Percentiles rank a stretch among this genome's conserved stretches.
phyloP scores from a whole-genome alignment of 257 asterid genomes.

The Nicotiana noctiflora region DNA sequence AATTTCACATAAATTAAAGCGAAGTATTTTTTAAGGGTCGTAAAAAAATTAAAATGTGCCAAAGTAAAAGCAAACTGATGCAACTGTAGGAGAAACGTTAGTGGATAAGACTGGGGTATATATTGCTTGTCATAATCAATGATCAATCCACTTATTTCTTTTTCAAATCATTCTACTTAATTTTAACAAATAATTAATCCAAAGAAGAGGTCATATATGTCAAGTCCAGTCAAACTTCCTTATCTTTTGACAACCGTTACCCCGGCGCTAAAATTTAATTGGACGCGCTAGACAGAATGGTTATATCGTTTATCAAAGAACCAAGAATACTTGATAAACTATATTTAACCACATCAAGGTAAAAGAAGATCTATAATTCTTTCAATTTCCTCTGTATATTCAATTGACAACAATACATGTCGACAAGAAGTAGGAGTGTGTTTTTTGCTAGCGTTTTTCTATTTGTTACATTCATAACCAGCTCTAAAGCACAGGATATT shows the following conservation, averaged over 20 bases:
- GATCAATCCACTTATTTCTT: neutral
- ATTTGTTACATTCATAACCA: neutral
- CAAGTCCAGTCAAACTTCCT: neutral
- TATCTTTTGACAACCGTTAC: neutral
- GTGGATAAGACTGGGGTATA: neutral
- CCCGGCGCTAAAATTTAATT: neutral
- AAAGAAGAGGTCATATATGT: too few species aligned
- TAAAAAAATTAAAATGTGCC: too few species aligned
- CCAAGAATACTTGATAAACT: neutral
- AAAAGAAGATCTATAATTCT: neutral
- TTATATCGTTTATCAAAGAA: neutral
- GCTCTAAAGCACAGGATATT: conserved; percentile 28
- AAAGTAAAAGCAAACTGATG: too few species aligned
- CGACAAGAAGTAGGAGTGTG: neutral
- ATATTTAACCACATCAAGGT: neutral
- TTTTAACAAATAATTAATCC: neutral
- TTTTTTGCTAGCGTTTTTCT: conserved; percentile 17
- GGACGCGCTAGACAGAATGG: neutral
- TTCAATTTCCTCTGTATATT: neutral
- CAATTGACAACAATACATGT: neutral
- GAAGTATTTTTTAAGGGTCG: too few species aligned
- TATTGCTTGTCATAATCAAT: neutral
- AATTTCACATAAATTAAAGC: too few species aligned
- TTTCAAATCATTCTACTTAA: neutral
- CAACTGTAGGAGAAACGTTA: neutral